These are phyloP conservation scores for Crotalaria pallida DNA, from an alignment of 306 rosid species.

Conservation along the genomic window DNA sequence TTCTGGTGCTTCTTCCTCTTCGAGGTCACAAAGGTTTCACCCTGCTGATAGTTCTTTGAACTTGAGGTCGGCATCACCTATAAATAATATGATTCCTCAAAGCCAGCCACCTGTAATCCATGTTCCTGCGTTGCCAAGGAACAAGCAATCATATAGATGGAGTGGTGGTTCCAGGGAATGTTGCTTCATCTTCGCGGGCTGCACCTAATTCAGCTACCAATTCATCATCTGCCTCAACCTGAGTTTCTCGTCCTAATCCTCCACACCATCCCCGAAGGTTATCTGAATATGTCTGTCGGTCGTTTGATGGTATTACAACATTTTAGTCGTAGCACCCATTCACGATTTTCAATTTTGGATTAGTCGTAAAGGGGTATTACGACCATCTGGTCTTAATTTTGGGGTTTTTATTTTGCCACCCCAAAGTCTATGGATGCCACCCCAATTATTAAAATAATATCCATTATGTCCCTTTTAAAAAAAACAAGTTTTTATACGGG, in stretches of 20 bases:
- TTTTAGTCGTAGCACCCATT: too few relatives aligned
- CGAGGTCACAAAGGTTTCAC: constrained; percentile 39
- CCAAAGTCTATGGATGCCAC: too few relatives aligned
- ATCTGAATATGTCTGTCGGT: constrained; percentile 65
- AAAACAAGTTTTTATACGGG: too few relatives aligned
- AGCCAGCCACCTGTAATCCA: constrained; percentile 54
- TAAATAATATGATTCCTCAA: constrained; percentile 45
- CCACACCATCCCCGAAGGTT: constrained; percentile 64
- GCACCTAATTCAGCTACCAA: constrained; percentile 44
- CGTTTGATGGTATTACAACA: too few relatives aligned
- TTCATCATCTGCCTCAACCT: constrained; percentile 45
- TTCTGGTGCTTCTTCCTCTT: constrained; percentile 47
- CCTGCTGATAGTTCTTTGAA: constrained; percentile 50
- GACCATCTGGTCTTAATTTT: too few relatives aligned
- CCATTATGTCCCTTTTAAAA: too few relatives aligned
- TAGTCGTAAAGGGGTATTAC: too few relatives aligned
- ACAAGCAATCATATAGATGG: constrained; percentile 60
- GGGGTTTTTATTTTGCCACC: too few relatives aligned
- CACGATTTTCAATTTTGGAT: too few relatives aligned
- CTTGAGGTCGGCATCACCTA: constrained; percentile 42
- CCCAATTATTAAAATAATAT: too few relatives aligned
- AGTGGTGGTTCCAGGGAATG: constrained; percentile 63
- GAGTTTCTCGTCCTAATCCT: constrained; percentile 54
- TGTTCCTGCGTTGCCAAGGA: constrained; percentile 60
- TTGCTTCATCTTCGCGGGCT: constrained; percentile 49